These are phyloP conservation scores for Mucuna pruriens DNA, from an alignment of 306 rosid genomes.

Conservation along the genomic window DNA sequence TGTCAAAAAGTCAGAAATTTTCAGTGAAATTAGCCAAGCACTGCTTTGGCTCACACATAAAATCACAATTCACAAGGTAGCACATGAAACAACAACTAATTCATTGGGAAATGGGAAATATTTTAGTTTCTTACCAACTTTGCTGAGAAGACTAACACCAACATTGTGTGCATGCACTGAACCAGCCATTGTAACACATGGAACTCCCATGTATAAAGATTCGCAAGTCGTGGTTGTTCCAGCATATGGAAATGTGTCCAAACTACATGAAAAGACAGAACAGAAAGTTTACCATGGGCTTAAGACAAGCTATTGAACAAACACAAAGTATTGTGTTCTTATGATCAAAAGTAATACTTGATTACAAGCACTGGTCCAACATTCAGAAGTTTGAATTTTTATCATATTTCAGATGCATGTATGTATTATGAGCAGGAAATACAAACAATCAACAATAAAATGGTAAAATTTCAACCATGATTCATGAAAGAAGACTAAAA, in stretches of 20 bases:
- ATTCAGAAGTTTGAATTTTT: neutral
- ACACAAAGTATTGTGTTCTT: neutral
- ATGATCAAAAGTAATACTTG: neutral
- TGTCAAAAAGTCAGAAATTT: neutral
- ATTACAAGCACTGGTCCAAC: conserved; percentile 10
- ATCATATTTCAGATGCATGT: neutral
- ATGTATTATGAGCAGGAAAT: neutral
- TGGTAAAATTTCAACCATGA: neutral
- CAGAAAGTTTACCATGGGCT: conserved; percentile 28
- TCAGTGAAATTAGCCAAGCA: neutral
- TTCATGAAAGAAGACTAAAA: neutral
- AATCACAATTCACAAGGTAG: conserved; percentile 18
- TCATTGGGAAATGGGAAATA: conserved; percentile 14
- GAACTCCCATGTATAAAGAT: conserved; percentile 98
- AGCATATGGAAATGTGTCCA: conserved; percentile 99
- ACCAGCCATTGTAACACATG: conserved; percentile 98
- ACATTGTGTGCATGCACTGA: conserved; percentile 98
- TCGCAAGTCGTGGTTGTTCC: conserved; percentile 99
- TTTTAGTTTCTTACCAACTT: conserved; percentile 72
- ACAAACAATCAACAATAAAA: neutral
- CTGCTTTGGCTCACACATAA: conserved; percentile 23
- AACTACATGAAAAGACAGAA: conserved; percentile 54
- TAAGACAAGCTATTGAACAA: conserved; percentile 19
- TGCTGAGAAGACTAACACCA: conserved; percentile 96
- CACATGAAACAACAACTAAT: conserved; percentile 16